phyloP scores from a whole-genome alignment of 2,329 filamentous ascomycete species.

The Botrytis squamosa region DNA sequence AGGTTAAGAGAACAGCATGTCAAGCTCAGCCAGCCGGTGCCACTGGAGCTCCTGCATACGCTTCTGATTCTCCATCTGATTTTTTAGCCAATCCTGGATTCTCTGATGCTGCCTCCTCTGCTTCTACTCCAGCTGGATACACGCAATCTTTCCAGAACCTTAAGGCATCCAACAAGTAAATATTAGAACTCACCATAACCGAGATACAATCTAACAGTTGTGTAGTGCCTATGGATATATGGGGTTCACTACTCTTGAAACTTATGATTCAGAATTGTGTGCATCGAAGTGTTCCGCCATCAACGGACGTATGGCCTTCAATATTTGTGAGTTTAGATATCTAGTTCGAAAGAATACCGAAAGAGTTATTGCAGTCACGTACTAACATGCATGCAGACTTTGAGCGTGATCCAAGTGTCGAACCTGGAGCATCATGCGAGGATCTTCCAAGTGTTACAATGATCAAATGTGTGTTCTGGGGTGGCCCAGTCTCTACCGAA shows the following conservation, averaged over 20 bases:
- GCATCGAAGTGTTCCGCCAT: neutral
- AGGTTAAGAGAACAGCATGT: neutral
- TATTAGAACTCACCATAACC: rapidly evolving
- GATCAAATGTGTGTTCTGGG: neutral
- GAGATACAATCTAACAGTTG: neutral
- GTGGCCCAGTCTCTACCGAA: neutral
- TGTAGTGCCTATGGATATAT: neutral
- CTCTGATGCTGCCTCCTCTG: neutral
- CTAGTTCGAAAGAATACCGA: neutral
- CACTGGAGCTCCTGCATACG: neutral
- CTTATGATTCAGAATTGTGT: neutral
- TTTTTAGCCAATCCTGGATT: neutral
- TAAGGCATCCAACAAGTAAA: neutral
- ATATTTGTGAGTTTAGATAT: neutral
- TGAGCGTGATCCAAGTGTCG: neutral
- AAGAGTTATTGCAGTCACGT: neutral
- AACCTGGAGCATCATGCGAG: neutral
- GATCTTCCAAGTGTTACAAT: neutral
- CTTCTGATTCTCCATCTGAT: neutral
- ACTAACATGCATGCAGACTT: neutral
- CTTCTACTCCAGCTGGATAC: neutral
- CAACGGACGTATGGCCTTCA: neutral
- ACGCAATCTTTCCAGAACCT: neutral
- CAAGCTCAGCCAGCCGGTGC: neutral
- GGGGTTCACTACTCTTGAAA: neutral